Conservation (phyloP, 1,139 yeast genomes). For the Maudiozyma humilis region DNA sequence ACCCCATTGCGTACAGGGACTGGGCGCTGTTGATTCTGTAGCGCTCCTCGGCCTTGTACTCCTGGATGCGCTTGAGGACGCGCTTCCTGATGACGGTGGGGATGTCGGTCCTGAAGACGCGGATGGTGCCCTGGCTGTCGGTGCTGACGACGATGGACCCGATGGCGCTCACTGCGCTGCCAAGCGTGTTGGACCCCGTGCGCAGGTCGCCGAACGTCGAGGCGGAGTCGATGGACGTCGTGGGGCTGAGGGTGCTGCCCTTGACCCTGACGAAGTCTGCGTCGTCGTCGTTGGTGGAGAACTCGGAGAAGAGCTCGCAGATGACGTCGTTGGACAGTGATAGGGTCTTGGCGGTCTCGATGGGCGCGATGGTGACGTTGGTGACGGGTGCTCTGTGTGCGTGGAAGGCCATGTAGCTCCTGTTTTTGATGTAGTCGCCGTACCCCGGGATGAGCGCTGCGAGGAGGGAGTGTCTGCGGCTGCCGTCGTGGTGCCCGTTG, state of each 20-base stretch:
- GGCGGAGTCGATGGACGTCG: not conserved
- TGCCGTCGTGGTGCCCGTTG: not conserved
- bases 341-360: slow-evolving; percentile 54
- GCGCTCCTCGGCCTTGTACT: slow-evolving; percentile 8
- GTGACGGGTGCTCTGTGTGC: slow-evolving; percentile 71
- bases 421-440: slow-evolving; percentile 21
- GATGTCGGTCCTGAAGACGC: slow-evolving; percentile 74
- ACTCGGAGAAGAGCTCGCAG: slow-evolving; percentile 47
- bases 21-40: slow-evolving; percentile 11
- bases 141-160: slow-evolving; percentile 56
- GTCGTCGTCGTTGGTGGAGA: slow-evolving; percentile 20
- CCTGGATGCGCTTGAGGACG: slow-evolving; percentile 21
- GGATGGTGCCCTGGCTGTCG: slow-evolving; percentile 62
- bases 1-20: slow-evolving; percentile 9
- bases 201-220: not conserved
- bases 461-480: slow-evolving; percentile 5
- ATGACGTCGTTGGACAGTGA: slow-evolving; percentile 72
- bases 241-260: not conserved
- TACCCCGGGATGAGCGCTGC: slow-evolving; percentile 19
- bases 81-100: slow-evolving; percentile 40
- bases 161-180: slow-evolving; percentile 23
- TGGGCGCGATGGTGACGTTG: slow-evolving; percentile 72
- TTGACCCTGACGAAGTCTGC: slow-evolving; percentile 10
- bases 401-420: slow-evolving; percentile 58
- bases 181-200: slow-evolving; percentile 5